Evolutionary conservation across 176 grass and related monocot species (phyloP).

Genomic region (Rhynchospora tenuis): DNA sequence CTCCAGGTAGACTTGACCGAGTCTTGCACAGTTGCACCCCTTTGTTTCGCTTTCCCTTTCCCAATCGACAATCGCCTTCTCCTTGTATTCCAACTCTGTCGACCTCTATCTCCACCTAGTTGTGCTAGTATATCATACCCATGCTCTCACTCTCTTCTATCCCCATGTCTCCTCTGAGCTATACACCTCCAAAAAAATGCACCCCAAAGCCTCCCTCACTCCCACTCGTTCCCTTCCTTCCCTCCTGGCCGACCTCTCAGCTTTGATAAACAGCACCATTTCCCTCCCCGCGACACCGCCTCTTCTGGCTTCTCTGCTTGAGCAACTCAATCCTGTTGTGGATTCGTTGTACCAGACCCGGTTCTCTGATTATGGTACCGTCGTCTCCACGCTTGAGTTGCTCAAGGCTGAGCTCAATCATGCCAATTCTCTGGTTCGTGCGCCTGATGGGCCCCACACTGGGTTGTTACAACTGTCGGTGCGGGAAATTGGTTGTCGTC

Average conservation of each 20-base stretch:
- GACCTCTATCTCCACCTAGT: background rate
- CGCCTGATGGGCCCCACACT: background rate
- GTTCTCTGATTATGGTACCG: background rate
- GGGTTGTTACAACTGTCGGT: background rate
- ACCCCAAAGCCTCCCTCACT: background rate
- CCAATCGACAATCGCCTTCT: background rate
- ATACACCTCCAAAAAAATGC: background rate
- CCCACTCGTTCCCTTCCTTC: background rate
- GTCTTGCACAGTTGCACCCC: slow-evolving; percentile 5
- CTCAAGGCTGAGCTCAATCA: background rate
- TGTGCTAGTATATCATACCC: background rate
- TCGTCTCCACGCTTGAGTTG: slow-evolving; percentile 1
- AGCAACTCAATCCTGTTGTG: background rate
- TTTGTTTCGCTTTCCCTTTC: background rate
- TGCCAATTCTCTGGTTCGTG: background rate
- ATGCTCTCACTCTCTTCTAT: background rate
- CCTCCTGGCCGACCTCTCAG: background rate
- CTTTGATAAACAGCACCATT: slow-evolving; percentile 4
- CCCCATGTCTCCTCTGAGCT: background rate
- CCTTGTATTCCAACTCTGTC: background rate
- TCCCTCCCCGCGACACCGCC: background rate
- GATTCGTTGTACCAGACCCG: slow-evolving; percentile 5
- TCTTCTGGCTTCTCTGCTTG: background rate
- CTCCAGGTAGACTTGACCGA: slow-evolving; percentile 47
- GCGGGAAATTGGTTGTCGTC: background rate